Evolutionary conservation across 345 rosid genomes (phyloP), one percentile per base, ranked within the genome.

Genomic region (Citrus sinensis): DNA sequence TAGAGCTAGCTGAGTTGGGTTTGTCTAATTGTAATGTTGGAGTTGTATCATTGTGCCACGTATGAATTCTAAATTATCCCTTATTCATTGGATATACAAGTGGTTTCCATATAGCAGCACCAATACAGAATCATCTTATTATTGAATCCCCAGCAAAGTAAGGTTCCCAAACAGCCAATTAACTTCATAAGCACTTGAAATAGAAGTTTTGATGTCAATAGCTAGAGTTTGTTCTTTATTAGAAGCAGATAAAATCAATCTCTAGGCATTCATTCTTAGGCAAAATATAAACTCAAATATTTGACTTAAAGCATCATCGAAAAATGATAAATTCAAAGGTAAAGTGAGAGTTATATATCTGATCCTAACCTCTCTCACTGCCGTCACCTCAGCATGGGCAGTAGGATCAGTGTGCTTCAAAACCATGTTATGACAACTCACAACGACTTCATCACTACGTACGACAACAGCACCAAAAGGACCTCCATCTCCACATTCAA

Each of bases 391-490:
- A 0, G 99, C 98, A 79, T 97, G 99, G 29, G 98, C 99, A 71
- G 99, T 97, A 54, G 99, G 99, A 78, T 97, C 99, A 0, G 92
- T 90, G 91, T 92, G 49, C 67, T 82, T 88, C 85, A 92, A 63
- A 81, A 97, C 98, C 98, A 92, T 87, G 88, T 97, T 97, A 92
- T 97, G 99, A 84, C 98, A 90, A 85, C 98, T 93, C 32, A 88
- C 98, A 7, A 97, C 78, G 0, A 94, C 83, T 86, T 94, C 97
- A 24, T 94, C 89, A 22, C 94, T 92, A 37, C 81, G 84, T 51
- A 97, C 99, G 71, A 97, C 94, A 71, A 97, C 98, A 8, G 99
- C 99, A 40, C 99, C 99, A 83, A 97, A 97, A 30, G 99, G 99
- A 20, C 99, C 98, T 74, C 99, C 99, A 80, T 97, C 90, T 63